These are phyloP conservation scores for Colletotrichum brevisporum DNA, from an alignment of 2,329 filamentous ascomycete species.

Conservation along the genomic window DNA sequence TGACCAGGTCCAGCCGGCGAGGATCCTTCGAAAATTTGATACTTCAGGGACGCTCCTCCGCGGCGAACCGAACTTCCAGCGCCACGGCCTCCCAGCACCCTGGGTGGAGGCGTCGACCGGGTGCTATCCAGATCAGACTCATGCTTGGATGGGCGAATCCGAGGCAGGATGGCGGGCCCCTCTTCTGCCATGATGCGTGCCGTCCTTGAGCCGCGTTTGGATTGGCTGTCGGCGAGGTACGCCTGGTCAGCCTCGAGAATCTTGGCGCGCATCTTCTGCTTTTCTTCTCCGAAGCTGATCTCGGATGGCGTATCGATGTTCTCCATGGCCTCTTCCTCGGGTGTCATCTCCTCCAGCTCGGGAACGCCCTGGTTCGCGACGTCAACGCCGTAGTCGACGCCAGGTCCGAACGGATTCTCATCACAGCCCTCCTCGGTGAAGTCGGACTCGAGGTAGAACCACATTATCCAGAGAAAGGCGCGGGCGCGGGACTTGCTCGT, in stretches of 20 bases:
- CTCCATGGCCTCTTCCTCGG: constrained; percentile 76
- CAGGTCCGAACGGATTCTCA: constrained; percentile 89
- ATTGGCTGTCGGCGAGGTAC: constrained; percentile 73
- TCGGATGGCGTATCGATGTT: constrained; percentile 83
- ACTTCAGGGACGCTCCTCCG: constrained; percentile 65
- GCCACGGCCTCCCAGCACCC: constrained; percentile 46
- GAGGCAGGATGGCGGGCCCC: constrained; percentile 71
- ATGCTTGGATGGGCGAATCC: constrained; percentile 75
- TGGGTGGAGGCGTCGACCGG: constrained; percentile 59
- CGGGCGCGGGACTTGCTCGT: constrained; percentile 86
- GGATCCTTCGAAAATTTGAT: constrained; percentile 72
- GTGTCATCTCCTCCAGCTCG: constrained; percentile 73
- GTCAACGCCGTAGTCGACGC: constrained; percentile 75
- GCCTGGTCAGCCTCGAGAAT: constrained; percentile 84
- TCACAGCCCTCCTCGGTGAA: constrained; percentile 90
- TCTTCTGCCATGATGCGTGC: constrained; percentile 62
- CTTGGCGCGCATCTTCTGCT: constrained; percentile 80
- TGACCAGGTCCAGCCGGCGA: constrained; percentile 70
- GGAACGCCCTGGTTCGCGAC: constrained; percentile 80
- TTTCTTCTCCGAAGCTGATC: constrained; percentile 77
- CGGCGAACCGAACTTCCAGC: constrained; percentile 51
- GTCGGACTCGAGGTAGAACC: constrained; percentile 98
- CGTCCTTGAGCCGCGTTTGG: constrained; percentile 66
- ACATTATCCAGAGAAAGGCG: constrained; percentile 98
- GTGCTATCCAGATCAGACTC: constrained; percentile 63